Percentiles rank a stretch among this genome's conserved stretches.
Evolutionary conservation across 768 basidiomycete species (phyloP).

Genomic region (Hypholoma fasciculare): DNA sequence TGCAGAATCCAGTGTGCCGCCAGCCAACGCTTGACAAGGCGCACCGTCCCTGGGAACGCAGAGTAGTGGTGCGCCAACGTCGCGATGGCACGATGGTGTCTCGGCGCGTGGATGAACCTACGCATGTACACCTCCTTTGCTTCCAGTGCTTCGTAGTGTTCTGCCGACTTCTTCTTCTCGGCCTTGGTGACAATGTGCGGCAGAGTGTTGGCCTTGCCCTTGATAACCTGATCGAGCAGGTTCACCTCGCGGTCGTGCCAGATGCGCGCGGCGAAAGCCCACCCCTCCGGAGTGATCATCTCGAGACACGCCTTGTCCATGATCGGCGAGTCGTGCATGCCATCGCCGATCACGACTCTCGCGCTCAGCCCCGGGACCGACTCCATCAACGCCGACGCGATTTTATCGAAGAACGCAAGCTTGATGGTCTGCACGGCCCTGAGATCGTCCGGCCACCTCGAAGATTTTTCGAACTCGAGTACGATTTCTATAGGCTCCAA

Average conservation of each 20-base stretch:
- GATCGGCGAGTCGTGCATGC: conserved; percentile 48
- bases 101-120: conserved; percentile 78
- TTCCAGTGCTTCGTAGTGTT: conserved; percentile 54
- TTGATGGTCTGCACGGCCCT: conserved; percentile 93
- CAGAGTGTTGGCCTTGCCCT: conserved; percentile 39
- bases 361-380: conserved; percentile 52
- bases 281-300: conserved; percentile 77
- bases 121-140: conserved; percentile 61
- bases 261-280: conserved; percentile 83
- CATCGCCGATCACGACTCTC: conserved; percentile 57
- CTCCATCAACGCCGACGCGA: conserved; percentile 66
- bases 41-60: conserved; percentile 82
- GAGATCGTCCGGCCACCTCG: conserved; percentile 94
- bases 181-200: conserved; percentile 35
- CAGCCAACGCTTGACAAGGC: conserved; percentile 93
- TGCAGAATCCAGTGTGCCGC: conserved; percentile 86
- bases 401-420: conserved; percentile 84
- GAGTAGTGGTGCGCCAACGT: conserved; percentile 76
- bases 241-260: conserved; percentile 86
- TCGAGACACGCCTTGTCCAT: conserved; percentile 75
- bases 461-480: conserved; percentile 90
- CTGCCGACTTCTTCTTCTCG: conserved; percentile 39
- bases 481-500: conserved; percentile 71
- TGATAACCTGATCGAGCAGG: conserved; percentile 70
- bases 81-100: conserved; percentile 83